Conservation (phyloP, 129 eudicot genomes). For the Flaveria robusta region DNA sequence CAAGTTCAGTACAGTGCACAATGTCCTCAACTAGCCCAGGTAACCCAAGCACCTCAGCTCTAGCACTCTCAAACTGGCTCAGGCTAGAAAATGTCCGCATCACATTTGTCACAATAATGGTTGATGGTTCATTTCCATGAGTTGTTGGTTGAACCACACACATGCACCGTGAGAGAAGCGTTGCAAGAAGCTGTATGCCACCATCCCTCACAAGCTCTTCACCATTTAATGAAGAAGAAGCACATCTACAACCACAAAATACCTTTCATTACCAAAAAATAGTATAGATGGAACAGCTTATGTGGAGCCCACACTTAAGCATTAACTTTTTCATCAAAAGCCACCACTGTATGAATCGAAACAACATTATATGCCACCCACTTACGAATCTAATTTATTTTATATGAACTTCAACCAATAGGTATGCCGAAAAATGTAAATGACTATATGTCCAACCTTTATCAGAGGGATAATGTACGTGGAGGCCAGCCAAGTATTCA, state of each 20-base stretch:
- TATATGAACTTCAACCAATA: not conserved
- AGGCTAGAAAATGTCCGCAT: conserved; percentile 83
- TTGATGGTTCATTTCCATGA: conserved; percentile 79
- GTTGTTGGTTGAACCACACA: conserved; percentile 95
- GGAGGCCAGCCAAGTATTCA: not conserved
- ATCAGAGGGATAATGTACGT: not conserved
- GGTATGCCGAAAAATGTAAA: not conserved
- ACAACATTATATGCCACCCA: not conserved
- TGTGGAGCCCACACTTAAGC: not conserved
- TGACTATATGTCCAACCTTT: not conserved
- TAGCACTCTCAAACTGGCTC: conserved; percentile 90
- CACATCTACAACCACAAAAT: conserved; percentile 59
- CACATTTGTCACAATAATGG: conserved; percentile 77
- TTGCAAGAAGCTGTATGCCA: conserved; percentile 88
- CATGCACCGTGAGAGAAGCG: conserved; percentile 94
- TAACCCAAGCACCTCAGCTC: conserved; percentile 69
- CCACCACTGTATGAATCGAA: not conserved
- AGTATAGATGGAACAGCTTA: not conserved
- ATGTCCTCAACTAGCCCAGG: conserved; percentile 85
- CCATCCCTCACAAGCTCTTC: conserved; percentile 99
- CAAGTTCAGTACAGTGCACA: conserved; percentile 96
- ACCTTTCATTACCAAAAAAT: not conserved
- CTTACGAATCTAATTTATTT: not conserved
- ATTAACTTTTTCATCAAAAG: not conserved
- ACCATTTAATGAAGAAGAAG: conserved; percentile 88